Evolutionary conservation across 129 eudicot species (phyloP).

Genomic region (Heracleum sosnowskyi): DNA sequence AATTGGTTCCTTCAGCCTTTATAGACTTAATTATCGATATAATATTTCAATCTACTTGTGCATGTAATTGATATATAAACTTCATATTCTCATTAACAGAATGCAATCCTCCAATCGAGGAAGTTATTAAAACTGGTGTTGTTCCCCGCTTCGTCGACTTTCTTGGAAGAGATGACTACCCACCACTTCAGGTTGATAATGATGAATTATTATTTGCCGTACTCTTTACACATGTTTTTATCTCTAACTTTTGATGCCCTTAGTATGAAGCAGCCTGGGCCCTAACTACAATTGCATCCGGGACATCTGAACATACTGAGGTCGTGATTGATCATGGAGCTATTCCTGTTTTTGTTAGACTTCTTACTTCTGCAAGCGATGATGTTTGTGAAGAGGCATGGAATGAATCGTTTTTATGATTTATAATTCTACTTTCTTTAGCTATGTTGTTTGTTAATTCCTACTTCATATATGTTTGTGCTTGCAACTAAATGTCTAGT

Average conservation of each 20-base stretch:
- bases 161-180: slow-evolving; percentile 15
- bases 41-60: background rate
- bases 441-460: background rate
- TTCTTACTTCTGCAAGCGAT: slow-evolving; percentile 16
- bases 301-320: slow-evolving; percentile 14
- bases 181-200: slow-evolving; percentile 9
- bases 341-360: slow-evolving; percentile 15
- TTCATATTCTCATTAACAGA: background rate
- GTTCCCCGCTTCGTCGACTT: slow-evolving; percentile 16
- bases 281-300: slow-evolving; percentile 16
- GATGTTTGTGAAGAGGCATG: slow-evolving; percentile 17
- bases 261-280: slow-evolving; percentile 12
- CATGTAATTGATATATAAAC: background rate
- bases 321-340: slow-evolving; percentile 18
- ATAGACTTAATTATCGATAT: no score
- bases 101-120: slow-evolving; percentile 14
- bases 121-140: slow-evolving; percentile 19
- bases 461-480: background rate
- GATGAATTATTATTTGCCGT: background rate
- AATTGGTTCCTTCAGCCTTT: background rate
- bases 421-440: background rate
- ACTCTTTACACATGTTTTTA: background rate
- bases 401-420: no score
- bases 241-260: background rate
- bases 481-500: background rate